phyloP scores from a whole-genome alignment of 2,329 filamentous ascomycete genomes.

The Fusarium anguioides region DNA sequence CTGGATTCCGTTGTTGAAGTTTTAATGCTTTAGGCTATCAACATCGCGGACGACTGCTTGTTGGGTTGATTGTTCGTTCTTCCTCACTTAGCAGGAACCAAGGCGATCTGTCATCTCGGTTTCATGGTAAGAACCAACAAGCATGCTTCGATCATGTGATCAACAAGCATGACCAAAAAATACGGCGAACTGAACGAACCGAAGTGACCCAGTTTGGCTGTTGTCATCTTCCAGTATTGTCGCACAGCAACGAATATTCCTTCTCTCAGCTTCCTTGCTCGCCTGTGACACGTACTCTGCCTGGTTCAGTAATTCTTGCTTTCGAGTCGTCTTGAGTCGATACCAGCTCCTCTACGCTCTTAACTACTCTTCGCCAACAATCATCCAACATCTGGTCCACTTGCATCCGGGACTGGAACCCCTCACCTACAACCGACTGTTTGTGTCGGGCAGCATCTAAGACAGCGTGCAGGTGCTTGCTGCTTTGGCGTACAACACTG shows the following conservation, averaged over 20 bases:
- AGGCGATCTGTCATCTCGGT: conserved; percentile 34
- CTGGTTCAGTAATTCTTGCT: conserved; percentile 7
- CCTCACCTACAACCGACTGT: conserved; percentile 29
- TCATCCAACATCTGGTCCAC: conserved; percentile 13
- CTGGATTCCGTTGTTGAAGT: conserved; percentile 13
- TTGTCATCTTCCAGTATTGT: conserved; percentile 35
- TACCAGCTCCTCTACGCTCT: conserved; percentile 17
- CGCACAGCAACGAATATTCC: conserved; percentile 32
- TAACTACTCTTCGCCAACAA: conserved; percentile 12
- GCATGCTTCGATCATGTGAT: conserved; percentile 44
- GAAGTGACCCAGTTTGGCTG: conserved; percentile 34
- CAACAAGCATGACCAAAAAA: conserved; percentile 23
- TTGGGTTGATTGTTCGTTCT: conserved; percentile 7
- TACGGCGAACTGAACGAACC: conserved; percentile 8
- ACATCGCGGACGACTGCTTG: conserved; percentile 14
- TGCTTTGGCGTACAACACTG: conserved; percentile 33
- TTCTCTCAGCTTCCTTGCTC: conserved; percentile 7
- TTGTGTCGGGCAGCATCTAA: conserved; percentile 28
- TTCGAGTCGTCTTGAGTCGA: conserved; percentile 13
- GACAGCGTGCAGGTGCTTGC: conserved; percentile 36
- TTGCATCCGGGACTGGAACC: conserved; percentile 34
- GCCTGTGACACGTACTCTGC: conserved; percentile 13
- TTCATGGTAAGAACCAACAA: conserved; percentile 25
- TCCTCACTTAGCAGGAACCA: conserved; percentile 13
- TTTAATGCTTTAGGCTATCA: conserved; percentile 7